A percentile compares a stretch with the other conserved stretches of the same genome.
Evolutionary conservation across 164 flowering plant species (phyloP).

Genomic region (Stephania japonica): DNA sequence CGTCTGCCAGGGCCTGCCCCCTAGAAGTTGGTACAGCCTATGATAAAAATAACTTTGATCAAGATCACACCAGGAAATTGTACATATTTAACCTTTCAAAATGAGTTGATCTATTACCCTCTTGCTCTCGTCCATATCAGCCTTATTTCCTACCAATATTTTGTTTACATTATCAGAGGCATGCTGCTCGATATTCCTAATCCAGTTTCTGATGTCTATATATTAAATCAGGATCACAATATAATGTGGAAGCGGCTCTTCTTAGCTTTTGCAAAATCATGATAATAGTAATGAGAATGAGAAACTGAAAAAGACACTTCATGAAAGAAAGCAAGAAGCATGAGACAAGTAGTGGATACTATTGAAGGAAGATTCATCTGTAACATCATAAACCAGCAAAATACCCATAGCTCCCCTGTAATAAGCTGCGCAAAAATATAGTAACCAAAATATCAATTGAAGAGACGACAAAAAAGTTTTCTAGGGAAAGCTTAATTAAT

Average conservation of each 20-base stretch:
- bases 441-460: constrained; percentile 8
- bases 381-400: constrained; percentile 54
- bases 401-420: constrained; percentile 68
- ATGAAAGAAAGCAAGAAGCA: neutral
- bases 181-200: constrained; percentile 65
- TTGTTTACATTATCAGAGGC: constrained; percentile 67
- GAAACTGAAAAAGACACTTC: neutral
- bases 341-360: constrained; percentile 26
- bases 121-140: constrained; percentile 74
- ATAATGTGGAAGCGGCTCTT: neutral
- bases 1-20: constrained; percentile 55
- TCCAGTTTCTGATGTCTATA: constrained; percentile 70
- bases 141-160: constrained; percentile 67
- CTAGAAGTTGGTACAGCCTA: constrained; percentile 50
- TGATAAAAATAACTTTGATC: constrained; percentile 7
- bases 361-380: constrained; percentile 52
- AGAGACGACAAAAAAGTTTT: neutral
- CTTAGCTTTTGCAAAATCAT: neutral
- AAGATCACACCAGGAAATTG: neutral
- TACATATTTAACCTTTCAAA: constrained; percentile 1
- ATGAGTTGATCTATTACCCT: constrained; percentile 33
- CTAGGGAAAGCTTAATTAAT: neutral
- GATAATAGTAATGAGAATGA: neutral
- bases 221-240: constrained; percentile 16
- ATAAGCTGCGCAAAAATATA: constrained; percentile 26